phyloP scores from a whole-genome alignment of 2,329 filamentous ascomycete species.

The Diaporthe batatas region DNA sequence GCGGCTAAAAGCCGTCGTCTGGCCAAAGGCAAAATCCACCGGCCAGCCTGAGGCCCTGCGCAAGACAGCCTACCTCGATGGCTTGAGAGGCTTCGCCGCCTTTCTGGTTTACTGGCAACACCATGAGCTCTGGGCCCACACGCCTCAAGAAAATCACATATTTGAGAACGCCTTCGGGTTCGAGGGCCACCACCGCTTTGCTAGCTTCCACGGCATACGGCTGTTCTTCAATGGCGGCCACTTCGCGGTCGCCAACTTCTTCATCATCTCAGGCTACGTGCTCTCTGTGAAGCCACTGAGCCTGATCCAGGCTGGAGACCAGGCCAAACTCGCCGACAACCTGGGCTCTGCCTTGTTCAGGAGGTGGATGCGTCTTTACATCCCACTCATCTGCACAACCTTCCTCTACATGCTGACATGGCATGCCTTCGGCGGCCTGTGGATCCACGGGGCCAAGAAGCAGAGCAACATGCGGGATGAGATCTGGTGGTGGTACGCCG shows the following conservation, averaged over 20 bases:
- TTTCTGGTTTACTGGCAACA: conserved; percentile 76
- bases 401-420: conserved; percentile 66
- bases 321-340: conserved; percentile 57
- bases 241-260: conserved; percentile 69
- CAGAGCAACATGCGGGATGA: conserved; percentile 61
- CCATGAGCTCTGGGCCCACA: conserved; percentile 70
- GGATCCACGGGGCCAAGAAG: conserved; percentile 54
- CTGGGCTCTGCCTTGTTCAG: conserved; percentile 63
- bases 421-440: conserved; percentile 65
- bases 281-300: conserved; percentile 64
- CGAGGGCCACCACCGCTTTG: conserved; percentile 61
- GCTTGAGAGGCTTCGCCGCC: conserved; percentile 75
- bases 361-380: conserved; percentile 63
- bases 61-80: conserved; percentile 73
- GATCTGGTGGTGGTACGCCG: conserved; percentile 62
- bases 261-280: conserved; percentile 71
- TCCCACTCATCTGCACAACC: conserved; percentile 67
- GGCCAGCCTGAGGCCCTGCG: conserved; percentile 51
- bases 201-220: conserved; percentile 69
- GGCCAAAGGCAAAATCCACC: conserved; percentile 38
- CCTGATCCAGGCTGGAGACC: conserved; percentile 60
- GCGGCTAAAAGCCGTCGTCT: conserved; percentile 38
- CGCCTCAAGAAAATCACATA: conserved; percentile 50
- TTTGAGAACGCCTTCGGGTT: conserved; percentile 69
- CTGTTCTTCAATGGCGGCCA: conserved; percentile 73